A percentile compares a stretch with the other conserved stretches of the same genome.
Conservation (phyloP, 306 rosid genomes). For the Phaseolus lunatus region DNA sequence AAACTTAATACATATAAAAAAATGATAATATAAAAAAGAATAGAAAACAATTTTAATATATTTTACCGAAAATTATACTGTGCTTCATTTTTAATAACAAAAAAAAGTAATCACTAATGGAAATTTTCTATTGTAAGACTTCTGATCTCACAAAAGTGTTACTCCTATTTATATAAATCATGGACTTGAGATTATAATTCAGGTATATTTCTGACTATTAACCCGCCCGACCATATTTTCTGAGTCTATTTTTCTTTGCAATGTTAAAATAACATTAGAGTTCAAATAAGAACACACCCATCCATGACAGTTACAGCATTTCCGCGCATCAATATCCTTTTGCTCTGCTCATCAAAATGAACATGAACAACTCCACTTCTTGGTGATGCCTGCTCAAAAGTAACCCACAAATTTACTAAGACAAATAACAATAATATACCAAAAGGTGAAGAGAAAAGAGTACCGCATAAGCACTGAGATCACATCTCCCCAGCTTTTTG, state of each 20-base stretch:
- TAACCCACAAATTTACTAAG: not conserved
- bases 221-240: not conserved
- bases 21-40: too few species aligned
- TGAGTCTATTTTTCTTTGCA: not conserved
- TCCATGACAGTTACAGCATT: constrained; percentile 9
- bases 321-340: constrained; percentile 11
- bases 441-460: constrained; percentile 17
- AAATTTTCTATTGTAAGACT: too few species aligned
- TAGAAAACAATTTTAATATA: too few species aligned
- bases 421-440: not conserved
- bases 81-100: too few species aligned
- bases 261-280: not conserved
- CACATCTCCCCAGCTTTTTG: constrained; percentile 67
- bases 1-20: too few species aligned
- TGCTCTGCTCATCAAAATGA: constrained; percentile 18
- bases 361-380: constrained; percentile 7
- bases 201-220: constrained; percentile 5
- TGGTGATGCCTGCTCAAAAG: constrained; percentile 4
- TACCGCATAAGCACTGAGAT: constrained; percentile 74
- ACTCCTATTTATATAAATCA: not conserved
- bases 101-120: too few species aligned
- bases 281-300: not conserved
- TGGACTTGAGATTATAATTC: not conserved
- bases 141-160: too few species aligned
- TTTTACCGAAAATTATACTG: too few species aligned